Percentiles rank a stretch among this genome's conserved stretches.
These are phyloP conservation scores for Mycena indigotica DNA, from an alignment of 768 basidiomycete genomes.

Conservation along the genomic window DNA sequence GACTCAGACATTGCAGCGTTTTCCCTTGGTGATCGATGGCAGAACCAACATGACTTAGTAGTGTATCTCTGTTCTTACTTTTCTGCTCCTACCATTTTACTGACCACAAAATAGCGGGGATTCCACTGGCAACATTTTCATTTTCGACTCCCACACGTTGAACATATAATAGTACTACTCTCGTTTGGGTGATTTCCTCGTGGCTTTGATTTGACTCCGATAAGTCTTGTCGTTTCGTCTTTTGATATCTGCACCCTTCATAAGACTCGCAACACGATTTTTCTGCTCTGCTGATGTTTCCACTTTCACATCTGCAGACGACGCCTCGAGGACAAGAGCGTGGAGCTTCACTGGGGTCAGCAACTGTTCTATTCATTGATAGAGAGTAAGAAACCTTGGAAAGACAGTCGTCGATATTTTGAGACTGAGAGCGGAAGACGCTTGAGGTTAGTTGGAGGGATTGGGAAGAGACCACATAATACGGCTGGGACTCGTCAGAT, in stretches of 20 bases:
- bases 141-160: conserved; percentile 38
- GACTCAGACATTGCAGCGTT: conserved; percentile 62
- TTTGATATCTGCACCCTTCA: conserved; percentile 49
- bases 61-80: conserved; percentile 50
- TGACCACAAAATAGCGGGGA: conserved; percentile 43
- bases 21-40: conserved; percentile 55
- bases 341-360: conserved; percentile 48
- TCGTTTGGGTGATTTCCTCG: conserved; percentile 21
- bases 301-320: conserved; percentile 49
- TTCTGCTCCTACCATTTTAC: background rate
- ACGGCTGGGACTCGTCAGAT: conserved; percentile 43
- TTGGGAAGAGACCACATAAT: conserved; percentile 68
- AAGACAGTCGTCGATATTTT: conserved; percentile 74
- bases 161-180: too few relatives aligned
- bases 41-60: conserved; percentile 57
- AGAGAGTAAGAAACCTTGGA: conserved; percentile 50
- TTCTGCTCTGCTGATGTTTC: conserved; percentile 59
- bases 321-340: conserved; percentile 47
- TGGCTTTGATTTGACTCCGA: conserved; percentile 50
- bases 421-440: conserved; percentile 72
- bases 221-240: conserved; percentile 54
- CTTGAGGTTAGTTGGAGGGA: conserved; percentile 72
- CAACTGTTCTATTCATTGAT: background rate
- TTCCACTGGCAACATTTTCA: conserved; percentile 49
- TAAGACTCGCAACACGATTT: conserved; percentile 50